Evolutionary conservation across 2,329 filamentous ascomycete genomes (phyloP), one percentile per base, ranked within the genome.

Genomic region (Penicillium sp.): DNA sequence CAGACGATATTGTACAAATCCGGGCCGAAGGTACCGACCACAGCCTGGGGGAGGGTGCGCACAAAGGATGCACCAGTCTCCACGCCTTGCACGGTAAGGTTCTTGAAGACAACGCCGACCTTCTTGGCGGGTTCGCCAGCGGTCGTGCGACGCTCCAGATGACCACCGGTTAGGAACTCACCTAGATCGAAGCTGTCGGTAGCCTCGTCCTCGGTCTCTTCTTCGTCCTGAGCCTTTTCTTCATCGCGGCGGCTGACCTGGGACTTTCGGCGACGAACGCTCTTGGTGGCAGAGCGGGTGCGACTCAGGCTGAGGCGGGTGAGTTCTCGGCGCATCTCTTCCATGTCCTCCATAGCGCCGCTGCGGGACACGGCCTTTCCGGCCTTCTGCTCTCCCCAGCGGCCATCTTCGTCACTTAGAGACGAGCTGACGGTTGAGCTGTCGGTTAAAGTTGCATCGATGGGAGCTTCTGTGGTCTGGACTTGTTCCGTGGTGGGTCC

Each of bases 1-100:
- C 77, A 78, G 14, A 92, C 64, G 7, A 90, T 74, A 22, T 78
- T 81, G 70, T 90, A 93, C 1, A 93, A 75, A 71, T 93, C 90
- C 0, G 89, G 89, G 0, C 90, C 90, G 69, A 94, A 93, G 0
- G 89, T 92, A 22, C 89, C 89, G 5, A 91, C 60, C 37, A 93
- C 79, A 3, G 89, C 89, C 61, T 89, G 82, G 0, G 89, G 89
- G 0, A 93, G 74, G 0, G 89, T 91, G 58, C 84, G 84, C 26
- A 89, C 88, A 61, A 89, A 89, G 0, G 84, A 84, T 0, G 87
- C 79, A 0, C 84, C 86, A 13, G 83, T 84, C 40, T 85, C 85
- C 8, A 86, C 76, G 18, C 89, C 89, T 70, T 88, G 86, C 29
- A 93, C 89, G 0, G 85, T 90, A 48, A 93, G 78, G 63, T 89